phyloP scores from a whole-genome alignment of 2,329 filamentous ascomycete genomes.

The Penicillium digitatum region DNA sequence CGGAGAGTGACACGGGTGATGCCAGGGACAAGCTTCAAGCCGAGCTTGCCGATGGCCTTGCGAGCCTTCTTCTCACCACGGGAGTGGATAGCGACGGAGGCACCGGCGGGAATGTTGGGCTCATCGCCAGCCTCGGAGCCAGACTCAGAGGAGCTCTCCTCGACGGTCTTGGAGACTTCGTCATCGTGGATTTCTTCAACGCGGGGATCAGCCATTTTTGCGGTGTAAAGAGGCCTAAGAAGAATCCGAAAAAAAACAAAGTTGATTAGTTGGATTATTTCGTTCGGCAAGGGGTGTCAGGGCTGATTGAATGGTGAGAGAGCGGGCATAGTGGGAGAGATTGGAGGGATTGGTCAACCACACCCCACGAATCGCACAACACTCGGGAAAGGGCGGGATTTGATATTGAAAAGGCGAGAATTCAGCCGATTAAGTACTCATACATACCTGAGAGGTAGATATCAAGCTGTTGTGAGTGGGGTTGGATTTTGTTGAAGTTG shows the following conservation, averaged over 20 bases:
- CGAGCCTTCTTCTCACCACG: conserved; percentile 99
- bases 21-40: conserved; percentile 90
- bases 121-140: conserved; percentile 54
- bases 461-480: conserved; percentile 35
- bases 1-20: conserved; percentile 98
- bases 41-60: conserved; percentile 98
- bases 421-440: conserved; percentile 15
- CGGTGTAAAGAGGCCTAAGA: conserved; percentile 9
- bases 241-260: not conserved
- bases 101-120: conserved; percentile 72
- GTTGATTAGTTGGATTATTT: conserved; percentile 2
- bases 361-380: conserved; percentile 26
- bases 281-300: conserved; percentile 4
- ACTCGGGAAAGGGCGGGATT: conserved; percentile 24
- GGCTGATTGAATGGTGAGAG: conserved; percentile 12
- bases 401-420: conserved; percentile 17
- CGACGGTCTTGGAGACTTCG: conserved; percentile 77
- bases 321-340: conserved; percentile 19
- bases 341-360: conserved; percentile 1
- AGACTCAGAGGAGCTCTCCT: conserved; percentile 54
- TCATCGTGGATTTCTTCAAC: conserved; percentile 94
- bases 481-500: conserved; percentile 39
- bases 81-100: conserved; percentile 87
- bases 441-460: conserved; percentile 36
- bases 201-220: conserved; percentile 87